phyloP scores from a whole-genome alignment of 2,329 filamentous ascomycete species.

The Exserohilum rostratum region DNA sequence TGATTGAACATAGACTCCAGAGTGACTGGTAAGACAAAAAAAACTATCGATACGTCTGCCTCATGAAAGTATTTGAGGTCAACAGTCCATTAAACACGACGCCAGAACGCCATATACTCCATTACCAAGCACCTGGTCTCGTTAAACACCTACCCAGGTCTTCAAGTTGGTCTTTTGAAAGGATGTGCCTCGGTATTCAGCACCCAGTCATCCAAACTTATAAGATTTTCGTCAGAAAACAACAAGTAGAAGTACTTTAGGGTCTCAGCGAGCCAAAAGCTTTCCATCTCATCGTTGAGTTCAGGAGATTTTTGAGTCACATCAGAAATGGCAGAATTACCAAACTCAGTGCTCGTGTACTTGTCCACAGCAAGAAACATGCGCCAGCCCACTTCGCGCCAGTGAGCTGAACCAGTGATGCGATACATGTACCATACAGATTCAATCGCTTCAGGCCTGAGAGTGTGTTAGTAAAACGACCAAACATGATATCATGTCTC shows the following conservation, averaged over 20 bases:
- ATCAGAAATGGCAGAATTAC: conserved; percentile 70
- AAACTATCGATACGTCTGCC: too few relatives aligned
- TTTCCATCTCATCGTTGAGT: conserved; percentile 70
- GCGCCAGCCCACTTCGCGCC: conserved; percentile 73
- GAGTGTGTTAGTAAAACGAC: conserved; percentile 1
- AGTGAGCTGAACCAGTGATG: conserved; percentile 69
- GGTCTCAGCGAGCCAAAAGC: conserved; percentile 74
- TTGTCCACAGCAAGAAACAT: conserved; percentile 72
- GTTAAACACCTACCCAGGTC: neutral
- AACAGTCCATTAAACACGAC: too few relatives aligned
- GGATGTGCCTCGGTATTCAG: conserved; percentile 58
- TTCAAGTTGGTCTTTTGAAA: conserved; percentile 39
- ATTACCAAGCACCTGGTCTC: too few relatives aligned
- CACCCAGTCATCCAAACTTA: conserved; percentile 70
- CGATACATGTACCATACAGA: conserved; percentile 80
- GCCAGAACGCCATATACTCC: too few relatives aligned
- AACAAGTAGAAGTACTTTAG: conserved; percentile 71
- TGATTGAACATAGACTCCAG: too few relatives aligned
- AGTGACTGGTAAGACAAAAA: too few relatives aligned
- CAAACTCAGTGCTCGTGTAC: conserved; percentile 66
- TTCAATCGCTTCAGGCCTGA: conserved; percentile 75
- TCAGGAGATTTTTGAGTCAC: conserved; percentile 60
- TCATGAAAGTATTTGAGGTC: too few relatives aligned
- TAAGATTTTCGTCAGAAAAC: conserved; percentile 63
- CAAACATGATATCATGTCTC: neutral